Conservation (phyloP, 2,329 filamentous ascomycete species). For the Pseudogymnoascus sp. region DNA sequence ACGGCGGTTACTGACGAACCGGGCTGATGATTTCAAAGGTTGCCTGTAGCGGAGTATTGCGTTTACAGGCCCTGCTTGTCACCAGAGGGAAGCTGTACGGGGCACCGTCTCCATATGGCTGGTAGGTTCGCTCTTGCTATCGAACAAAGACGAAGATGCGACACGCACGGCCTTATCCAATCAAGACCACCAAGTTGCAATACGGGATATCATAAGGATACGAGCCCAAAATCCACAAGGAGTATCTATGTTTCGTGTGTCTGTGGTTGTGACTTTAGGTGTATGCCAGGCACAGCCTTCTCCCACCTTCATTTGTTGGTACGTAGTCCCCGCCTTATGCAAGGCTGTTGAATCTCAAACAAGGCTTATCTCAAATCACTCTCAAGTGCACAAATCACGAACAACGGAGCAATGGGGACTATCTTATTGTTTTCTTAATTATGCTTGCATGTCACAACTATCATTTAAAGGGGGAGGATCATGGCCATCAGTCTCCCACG, state of each 20-base stretch:
- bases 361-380: background rate
- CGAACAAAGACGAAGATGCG: background rate
- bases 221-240: background rate
- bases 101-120: slow-evolving; percentile 1
- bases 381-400: background rate
- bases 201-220: background rate
- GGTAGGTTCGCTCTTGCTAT: background rate
- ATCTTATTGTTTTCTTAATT: background rate
- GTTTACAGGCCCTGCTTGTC: slow-evolving; percentile 4
- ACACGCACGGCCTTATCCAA: background rate
- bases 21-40: background rate
- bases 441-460: slow-evolving; percentile 8
- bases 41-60: background rate
- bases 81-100: slow-evolving; percentile 3
- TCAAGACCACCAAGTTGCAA: background rate
- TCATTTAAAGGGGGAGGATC: background rate
- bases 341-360: slow-evolving; percentile 1
- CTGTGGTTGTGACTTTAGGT: background rate
- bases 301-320: slow-evolving; percentile 8
- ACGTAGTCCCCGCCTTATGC: slow-evolving; percentile 8
- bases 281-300: slow-evolving; percentile 1
- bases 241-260: background rate
- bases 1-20: slow-evolving; percentile 3
- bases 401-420: background rate
- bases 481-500: slow-evolving; percentile 48